Conservation (phyloP, 805 yeast genomes). For the Myxozyma vanderwaltii region DNA sequence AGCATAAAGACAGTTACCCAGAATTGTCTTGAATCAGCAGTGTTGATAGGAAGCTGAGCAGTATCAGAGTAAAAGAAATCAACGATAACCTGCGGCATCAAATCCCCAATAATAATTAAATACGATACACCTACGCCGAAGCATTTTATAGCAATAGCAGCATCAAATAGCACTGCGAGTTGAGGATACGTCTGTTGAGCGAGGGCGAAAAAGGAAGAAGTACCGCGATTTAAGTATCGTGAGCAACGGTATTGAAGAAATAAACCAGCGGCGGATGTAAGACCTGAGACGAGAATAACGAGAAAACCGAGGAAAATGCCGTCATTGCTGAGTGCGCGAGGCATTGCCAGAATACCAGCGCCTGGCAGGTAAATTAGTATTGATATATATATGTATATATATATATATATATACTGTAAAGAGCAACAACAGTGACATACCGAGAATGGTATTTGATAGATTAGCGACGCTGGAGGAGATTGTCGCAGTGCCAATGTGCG, state of each 20-base stretch:
- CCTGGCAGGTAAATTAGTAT: slow-evolving; percentile 48
- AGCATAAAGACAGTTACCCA: slow-evolving; percentile 54
- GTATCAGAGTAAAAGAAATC: slow-evolving; percentile 32
- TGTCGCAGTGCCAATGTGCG: slow-evolving; percentile 26
- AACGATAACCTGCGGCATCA: slow-evolving; percentile 58
- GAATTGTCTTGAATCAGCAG: slow-evolving; percentile 43
- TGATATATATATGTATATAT: too few species aligned
- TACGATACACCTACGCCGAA: slow-evolving; percentile 80
- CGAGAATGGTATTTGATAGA: slow-evolving; percentile 63
- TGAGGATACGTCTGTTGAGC: slow-evolving; percentile 71
- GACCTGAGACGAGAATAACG: slow-evolving; percentile 60
- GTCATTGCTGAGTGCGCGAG: slow-evolving; percentile 66
- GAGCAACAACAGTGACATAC: slow-evolving; percentile 8
- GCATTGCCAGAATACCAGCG: slow-evolving; percentile 77
- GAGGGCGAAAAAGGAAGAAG: slow-evolving; percentile 69
- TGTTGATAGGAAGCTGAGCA: slow-evolving; percentile 3
- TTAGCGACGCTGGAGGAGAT: slow-evolving; percentile 43
- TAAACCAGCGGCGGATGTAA: slow-evolving; percentile 67
- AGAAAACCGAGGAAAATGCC: slow-evolving; percentile 60
- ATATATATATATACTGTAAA: too few species aligned
- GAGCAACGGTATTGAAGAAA: slow-evolving; percentile 63
- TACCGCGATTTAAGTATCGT: slow-evolving; percentile 55
- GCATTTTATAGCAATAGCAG: slow-evolving; percentile 75
- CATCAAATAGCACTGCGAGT: slow-evolving; percentile 65
- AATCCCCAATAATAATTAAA: slow-evolving; percentile 70